Evolutionary conservation across 345 rosid genomes (phyloP), one percentile per base, ranked within the genome.

Genomic region (Ceriops tagal): DNA sequence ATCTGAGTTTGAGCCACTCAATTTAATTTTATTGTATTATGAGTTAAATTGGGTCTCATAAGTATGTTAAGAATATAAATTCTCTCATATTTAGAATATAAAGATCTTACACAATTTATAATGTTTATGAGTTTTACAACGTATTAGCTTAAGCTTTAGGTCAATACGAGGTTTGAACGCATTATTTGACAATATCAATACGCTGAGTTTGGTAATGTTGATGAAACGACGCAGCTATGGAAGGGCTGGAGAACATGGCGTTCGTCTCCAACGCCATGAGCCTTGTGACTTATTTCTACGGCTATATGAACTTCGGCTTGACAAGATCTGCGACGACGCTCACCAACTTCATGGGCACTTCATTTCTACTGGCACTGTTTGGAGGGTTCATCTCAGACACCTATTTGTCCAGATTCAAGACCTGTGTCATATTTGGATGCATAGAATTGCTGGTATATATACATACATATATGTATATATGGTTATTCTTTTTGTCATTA

Each of bases 331-430:
- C 93, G 72, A 88, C 75, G 6, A 77, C 90, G 1, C 83, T 88
- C 10, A 84, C 93, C 55, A 88, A 88, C 74, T 80, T 88, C 83
- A 53, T 80, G 82, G 93, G 90, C 3, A 71, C 87, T 52, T 62
- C 87, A 0, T 88, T 81, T 68, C 30, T 88, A 28, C 53, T 86
- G 8, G 74, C 90, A 11, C 83, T 88, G 26, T 80, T 86, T 10
- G 93, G 93, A 52, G 93, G 90, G 7, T 83, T 84, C 80, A 77
- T 88, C 57, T 86, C 89, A 0, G 93, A 86, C 65, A 88, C 93
- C 21, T 88, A 75, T 31, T 66, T 84, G 69, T 73, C 89, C 6
- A 80, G 93, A 72, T 84, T 88, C 84, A 84, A 75, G 78, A 86
- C 90, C 21, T 76, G 82, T 56, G 73, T 88, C 76, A 46, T 88